These are phyloP conservation scores for Arthrinium phaeospermum DNA, from an alignment of 2,329 filamentous ascomycete species.

Conservation along the genomic window DNA sequence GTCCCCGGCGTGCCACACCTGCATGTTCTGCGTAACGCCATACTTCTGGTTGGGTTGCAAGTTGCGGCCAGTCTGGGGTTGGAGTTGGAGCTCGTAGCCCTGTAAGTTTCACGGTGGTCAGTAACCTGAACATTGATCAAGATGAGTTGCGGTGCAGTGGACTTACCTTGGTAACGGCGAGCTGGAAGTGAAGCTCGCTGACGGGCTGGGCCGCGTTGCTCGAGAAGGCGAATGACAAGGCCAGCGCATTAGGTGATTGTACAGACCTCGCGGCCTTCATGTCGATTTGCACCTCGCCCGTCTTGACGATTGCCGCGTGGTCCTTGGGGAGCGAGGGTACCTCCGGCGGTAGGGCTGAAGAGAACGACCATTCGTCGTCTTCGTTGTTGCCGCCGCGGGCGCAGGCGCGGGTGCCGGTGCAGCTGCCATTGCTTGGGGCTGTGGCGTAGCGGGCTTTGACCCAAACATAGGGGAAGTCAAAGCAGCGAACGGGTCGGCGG, in stretches of 20 bases:
- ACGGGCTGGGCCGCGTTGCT: slow-evolving; percentile 77
- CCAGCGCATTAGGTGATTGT: slow-evolving; percentile 62
- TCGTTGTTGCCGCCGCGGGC: slow-evolving; percentile 50
- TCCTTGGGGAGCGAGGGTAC: slow-evolving; percentile 59
- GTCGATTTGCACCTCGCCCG: slow-evolving; percentile 73
- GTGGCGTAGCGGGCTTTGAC: slow-evolving; percentile 44
- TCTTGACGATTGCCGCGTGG: slow-evolving; percentile 70
- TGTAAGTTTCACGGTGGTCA: slow-evolving; percentile 42
- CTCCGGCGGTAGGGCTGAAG: slow-evolving; percentile 78
- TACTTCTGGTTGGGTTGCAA: slow-evolving; percentile 74
- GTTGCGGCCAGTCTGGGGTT: slow-evolving; percentile 82
- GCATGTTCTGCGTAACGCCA: slow-evolving; percentile 82
- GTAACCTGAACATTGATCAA: not conserved
- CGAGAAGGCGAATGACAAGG: slow-evolving; percentile 80
- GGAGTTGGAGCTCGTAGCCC: slow-evolving; percentile 81
- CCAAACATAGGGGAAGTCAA: slow-evolving; percentile 49
- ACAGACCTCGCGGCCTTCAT: slow-evolving; percentile 70
- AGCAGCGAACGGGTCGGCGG: slow-evolving; percentile 59
- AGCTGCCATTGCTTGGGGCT: slow-evolving; percentile 31
- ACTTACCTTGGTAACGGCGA: slow-evolving; percentile 89
- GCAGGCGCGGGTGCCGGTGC: slow-evolving; percentile 30
- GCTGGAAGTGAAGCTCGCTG: slow-evolving; percentile 83
- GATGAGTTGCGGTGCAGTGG: not conserved
- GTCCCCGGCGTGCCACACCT: slow-evolving; percentile 76
- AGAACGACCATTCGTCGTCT: slow-evolving; percentile 95